Conservation (phyloP, 306 rosid species). For the barrel medic (Medicago truncatula) region DNA sequence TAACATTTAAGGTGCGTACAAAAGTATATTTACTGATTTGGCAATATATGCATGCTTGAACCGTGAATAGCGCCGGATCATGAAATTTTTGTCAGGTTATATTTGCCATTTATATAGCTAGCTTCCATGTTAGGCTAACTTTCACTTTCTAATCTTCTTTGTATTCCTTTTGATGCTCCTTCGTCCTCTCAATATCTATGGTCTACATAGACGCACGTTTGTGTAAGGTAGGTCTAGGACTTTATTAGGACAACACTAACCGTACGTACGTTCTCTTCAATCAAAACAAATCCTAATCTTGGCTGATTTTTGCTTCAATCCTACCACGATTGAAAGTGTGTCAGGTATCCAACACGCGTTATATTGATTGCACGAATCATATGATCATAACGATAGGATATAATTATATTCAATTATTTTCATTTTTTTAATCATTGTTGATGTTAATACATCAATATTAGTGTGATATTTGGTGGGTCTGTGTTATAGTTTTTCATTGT, state of each 20-base stretch:
- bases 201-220: constrained; percentile 50
- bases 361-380: no score
- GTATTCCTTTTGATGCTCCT: constrained; percentile 25
- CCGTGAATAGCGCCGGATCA: constrained; percentile 25
- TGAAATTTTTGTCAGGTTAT: background rate
- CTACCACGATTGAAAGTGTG: background rate
- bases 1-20: background rate
- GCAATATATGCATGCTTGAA: background rate
- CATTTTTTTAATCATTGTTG: no score
- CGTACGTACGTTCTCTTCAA: background rate
- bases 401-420: no score
- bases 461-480: background rate
- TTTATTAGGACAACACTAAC: background rate
- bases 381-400: no score
- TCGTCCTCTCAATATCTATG: constrained; percentile 39
- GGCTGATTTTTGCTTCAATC: constrained; percentile 16
- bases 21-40: background rate
- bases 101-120: constrained; percentile 3
- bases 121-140: constrained; percentile 54
- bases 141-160: constrained; percentile 50
- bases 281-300: constrained; percentile 32
- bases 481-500: background rate
- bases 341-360: background rate
- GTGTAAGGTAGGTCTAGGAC: background rate
- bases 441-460: background rate